Evolutionary conservation across 805 yeast genomes (phyloP).

Genomic region (Komagataella populi): DNA sequence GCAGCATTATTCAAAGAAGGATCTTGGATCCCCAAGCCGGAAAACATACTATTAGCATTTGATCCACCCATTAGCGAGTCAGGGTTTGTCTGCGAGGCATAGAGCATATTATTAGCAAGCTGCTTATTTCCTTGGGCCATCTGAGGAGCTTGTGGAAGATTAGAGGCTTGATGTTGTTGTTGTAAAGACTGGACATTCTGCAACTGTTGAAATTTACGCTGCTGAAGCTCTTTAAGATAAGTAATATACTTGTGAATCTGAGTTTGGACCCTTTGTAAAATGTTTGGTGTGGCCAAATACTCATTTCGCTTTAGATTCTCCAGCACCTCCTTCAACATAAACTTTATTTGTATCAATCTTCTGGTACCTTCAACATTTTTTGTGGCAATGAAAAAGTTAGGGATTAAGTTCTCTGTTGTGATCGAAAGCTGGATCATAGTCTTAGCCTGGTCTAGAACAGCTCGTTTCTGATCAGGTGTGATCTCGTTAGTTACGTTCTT

Average conservation of each 20-base stretch:
- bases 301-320: slow-evolving; percentile 54
- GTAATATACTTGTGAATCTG: slow-evolving; percentile 68
- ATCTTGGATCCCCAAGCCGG: background rate
- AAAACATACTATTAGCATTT: background rate
- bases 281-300: slow-evolving; percentile 60
- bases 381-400: slow-evolving; percentile 66
- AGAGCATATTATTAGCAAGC: slow-evolving; percentile 2
- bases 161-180: slow-evolving; percentile 18
- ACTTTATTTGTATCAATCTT: slow-evolving; percentile 64
- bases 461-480: slow-evolving; percentile 48
- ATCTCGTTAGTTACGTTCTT: slow-evolving; percentile 52
- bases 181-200: slow-evolving; percentile 8
- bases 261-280: slow-evolving; percentile 52
- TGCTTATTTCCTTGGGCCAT: slow-evolving; percentile 18
- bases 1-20: slow-evolving; percentile 6
- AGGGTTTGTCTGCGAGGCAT: slow-evolving; percentile 6
- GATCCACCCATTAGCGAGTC: slow-evolving; percentile 1
- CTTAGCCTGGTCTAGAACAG: slow-evolving; percentile 39
- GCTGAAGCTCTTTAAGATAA: slow-evolving; percentile 49
- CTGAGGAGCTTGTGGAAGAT: slow-evolving; percentile 6
- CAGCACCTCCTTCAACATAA: slow-evolving; percentile 63
- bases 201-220: slow-evolving; percentile 13
- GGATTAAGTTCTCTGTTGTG: slow-evolving; percentile 62
- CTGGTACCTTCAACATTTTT: slow-evolving; percentile 65
- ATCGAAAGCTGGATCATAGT: slow-evolving; percentile 46